Conservation (phyloP, 495 filamentous ascomycete genomes). For the Melanomma pulvis-pyrius region DNA sequence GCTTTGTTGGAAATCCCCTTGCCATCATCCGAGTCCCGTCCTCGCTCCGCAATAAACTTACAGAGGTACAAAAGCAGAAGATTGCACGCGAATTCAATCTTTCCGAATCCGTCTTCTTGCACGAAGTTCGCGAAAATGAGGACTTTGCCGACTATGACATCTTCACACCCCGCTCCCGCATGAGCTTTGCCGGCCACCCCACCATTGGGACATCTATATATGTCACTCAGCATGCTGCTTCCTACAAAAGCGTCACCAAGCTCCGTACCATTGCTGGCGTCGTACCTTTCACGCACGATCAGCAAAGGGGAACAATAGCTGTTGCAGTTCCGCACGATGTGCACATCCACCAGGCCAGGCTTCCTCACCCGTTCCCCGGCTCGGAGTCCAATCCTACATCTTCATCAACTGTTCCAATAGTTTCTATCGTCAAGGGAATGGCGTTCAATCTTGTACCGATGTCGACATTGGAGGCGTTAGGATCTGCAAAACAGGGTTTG, state of each 20-base stretch:
- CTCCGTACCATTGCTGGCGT: constrained; percentile 18
- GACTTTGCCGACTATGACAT: constrained; percentile 63
- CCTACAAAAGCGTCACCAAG: constrained; percentile 1
- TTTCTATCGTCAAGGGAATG: constrained; percentile 72
- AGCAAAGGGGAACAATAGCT: constrained; percentile 39
- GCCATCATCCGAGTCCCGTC: constrained; percentile 61
- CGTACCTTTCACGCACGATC: constrained; percentile 7
- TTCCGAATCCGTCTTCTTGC: constrained; percentile 80
- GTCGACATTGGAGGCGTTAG: constrained; percentile 51
- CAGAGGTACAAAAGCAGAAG: constrained; percentile 60
- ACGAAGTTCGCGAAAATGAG: constrained; percentile 44
- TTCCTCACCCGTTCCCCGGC: constrained; percentile 32
- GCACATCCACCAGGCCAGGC: constrained; percentile 57
- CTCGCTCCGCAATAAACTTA: constrained; percentile 39
- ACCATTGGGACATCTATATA: constrained; percentile 71
- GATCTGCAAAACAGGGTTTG: constrained; percentile 32
- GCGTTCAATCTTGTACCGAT: constrained; percentile 61
- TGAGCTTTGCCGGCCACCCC: constrained; percentile 79
- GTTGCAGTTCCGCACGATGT: constrained; percentile 67
- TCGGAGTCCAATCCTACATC: constrained; percentile 39
- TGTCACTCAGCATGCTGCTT: constrained; percentile 26
- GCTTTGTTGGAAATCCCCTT: constrained; percentile 67
- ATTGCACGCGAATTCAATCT: constrained; percentile 83
- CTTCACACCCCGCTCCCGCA: constrained; percentile 63
- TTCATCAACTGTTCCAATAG: constrained; percentile 49